Evolutionary conservation across 306 rosid genomes (phyloP).

Genomic region (Notholithocarpus densiflorus): DNA sequence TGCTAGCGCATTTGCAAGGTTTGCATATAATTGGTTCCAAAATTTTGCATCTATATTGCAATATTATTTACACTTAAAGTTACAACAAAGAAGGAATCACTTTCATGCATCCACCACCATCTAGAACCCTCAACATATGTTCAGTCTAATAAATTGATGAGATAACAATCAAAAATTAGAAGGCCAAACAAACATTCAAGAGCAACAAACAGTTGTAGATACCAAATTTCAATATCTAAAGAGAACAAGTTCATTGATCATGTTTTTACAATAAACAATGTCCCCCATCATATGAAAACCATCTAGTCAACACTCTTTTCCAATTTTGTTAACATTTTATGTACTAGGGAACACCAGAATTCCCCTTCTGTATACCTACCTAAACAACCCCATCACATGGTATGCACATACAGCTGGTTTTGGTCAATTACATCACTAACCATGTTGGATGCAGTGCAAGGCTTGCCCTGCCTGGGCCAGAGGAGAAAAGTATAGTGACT

Average conservation of each 20-base stretch:
- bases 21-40: slow-evolving; percentile 15
- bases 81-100: slow-evolving; percentile 3
- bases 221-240: neutral
- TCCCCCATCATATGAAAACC: neutral
- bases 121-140: neutral
- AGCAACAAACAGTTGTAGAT: neutral
- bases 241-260: slow-evolving; percentile 1
- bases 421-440: slow-evolving; percentile 31
- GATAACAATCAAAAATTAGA: neutral
- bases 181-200: neutral
- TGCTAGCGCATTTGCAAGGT: slow-evolving; percentile 99
- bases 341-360: neutral
- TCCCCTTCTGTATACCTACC: neutral
- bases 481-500: slow-evolving; percentile 62
- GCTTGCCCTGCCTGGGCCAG: slow-evolving; percentile 94
- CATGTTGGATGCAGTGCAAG: slow-evolving; percentile 77
- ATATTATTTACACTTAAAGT: neutral
- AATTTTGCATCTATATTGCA: neutral
- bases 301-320: neutral
- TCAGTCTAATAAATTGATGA: neutral
- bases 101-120: neutral
- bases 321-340: neutral
- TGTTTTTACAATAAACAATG: neutral
- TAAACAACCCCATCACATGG: slow-evolving; percentile 4
- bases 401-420: slow-evolving; percentile 7